Evolutionary conservation across 257 asterid species (phyloP).

Genomic region (Jacaranda mimosifolia): DNA sequence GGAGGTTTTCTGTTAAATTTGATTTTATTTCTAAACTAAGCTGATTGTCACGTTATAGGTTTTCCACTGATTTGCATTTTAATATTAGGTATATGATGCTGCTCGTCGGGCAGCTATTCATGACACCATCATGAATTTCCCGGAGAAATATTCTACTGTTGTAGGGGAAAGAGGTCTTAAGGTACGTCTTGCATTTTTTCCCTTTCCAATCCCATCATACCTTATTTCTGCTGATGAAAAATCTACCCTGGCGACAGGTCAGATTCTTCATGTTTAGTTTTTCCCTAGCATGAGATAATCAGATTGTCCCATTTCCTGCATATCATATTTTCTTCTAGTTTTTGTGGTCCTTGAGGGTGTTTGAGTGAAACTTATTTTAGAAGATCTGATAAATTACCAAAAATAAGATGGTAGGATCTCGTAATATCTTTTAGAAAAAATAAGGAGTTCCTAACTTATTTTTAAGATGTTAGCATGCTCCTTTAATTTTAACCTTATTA

Average conservation of each 20-base stretch:
- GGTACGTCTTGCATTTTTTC: conserved; percentile 53
- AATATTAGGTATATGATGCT: conserved; percentile 82
- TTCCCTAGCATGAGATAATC: conserved; percentile 25
- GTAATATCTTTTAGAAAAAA: too few relatives aligned
- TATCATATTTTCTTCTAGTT: neutral
- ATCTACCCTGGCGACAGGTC: neutral
- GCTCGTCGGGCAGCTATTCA: conserved; percentile 96
- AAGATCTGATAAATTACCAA: too few relatives aligned
- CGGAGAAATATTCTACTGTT: conserved; percentile 76
- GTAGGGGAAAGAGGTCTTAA: conserved; percentile 99
- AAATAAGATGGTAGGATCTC: too few relatives aligned
- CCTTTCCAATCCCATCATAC: neutral
- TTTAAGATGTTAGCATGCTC: too few relatives aligned
- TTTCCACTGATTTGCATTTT: conserved; percentile 39
- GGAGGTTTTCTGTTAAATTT: conserved; percentile 63
- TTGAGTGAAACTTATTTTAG: neutral
- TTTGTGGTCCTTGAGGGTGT: neutral
- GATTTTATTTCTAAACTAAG: neutral
- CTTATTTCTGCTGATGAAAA: neutral
- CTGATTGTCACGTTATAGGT: conserved; percentile 20
- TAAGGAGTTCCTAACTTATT: too few relatives aligned
- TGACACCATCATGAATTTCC: conserved; percentile 92
- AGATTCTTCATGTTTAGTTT: conserved; percentile 22
- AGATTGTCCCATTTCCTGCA: conserved; percentile 17
- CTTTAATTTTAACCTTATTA: too few relatives aligned